Evolutionary conservation across 2,329 filamentous ascomycete species (phyloP).

Genomic region (Polytolypa hystricis): DNA sequence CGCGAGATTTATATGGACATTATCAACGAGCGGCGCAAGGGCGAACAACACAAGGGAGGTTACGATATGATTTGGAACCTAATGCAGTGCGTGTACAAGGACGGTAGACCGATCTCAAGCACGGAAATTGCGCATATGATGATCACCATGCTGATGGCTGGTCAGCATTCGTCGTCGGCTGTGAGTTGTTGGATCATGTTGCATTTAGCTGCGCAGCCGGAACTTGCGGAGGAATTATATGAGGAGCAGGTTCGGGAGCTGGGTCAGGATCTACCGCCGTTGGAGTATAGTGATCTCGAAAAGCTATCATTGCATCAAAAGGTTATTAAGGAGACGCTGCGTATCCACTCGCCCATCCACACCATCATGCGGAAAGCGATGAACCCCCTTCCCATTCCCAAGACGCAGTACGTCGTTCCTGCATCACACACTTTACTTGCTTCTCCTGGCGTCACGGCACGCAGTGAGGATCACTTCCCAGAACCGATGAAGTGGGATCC

Average conservation of each 20-base stretch:
- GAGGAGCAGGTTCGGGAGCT: conserved; percentile 52
- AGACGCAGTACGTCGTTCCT: conserved; percentile 59
- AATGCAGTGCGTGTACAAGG: conserved; percentile 66
- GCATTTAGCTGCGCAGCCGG: conserved; percentile 57
- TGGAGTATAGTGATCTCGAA: conserved; percentile 50
- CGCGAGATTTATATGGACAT: conserved; percentile 59
- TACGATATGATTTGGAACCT: conserved; percentile 69
- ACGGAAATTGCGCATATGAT: conserved; percentile 74
- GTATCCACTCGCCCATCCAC: conserved; percentile 61
- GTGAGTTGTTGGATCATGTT: conserved; percentile 70
- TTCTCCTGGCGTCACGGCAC: conserved; percentile 58
- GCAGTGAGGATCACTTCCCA: conserved; percentile 50
- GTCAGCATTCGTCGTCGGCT: conserved; percentile 69
- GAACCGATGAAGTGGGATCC: conserved; percentile 51
- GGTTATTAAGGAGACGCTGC: conserved; percentile 61
- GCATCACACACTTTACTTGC: conserved; percentile 67
- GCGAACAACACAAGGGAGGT: conserved; percentile 36
- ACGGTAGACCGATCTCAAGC: conserved; percentile 57
- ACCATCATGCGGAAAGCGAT: conserved; percentile 64
- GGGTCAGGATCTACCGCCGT: conserved; percentile 42
- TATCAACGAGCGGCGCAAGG: conserved; percentile 49
- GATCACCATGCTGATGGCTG: conserved; percentile 77
- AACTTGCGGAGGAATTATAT: conserved; percentile 60
- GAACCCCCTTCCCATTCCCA: conserved; percentile 47
- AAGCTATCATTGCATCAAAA: conserved; percentile 51